Evolutionary conservation across 768 basidiomycete species (phyloP).

Genomic region (Boletus eberwhitei): DNA sequence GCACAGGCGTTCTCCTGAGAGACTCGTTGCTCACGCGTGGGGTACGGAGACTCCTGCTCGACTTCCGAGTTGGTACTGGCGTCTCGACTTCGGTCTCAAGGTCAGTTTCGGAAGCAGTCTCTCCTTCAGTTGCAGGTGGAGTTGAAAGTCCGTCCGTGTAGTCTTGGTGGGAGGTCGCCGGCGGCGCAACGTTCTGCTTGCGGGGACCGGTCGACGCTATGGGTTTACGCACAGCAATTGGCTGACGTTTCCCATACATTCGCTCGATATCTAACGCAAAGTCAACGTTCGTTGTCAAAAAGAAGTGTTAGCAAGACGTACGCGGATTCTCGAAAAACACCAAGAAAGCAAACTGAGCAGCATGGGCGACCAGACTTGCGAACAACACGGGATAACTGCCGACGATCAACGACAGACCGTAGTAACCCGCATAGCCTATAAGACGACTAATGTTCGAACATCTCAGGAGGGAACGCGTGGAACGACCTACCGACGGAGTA

Average conservation of each 20-base stretch:
- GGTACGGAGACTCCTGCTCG: background rate
- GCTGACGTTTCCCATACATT: slow-evolving; percentile 89
- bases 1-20: background rate
- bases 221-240: slow-evolving; percentile 81
- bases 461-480: background rate
- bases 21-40: slow-evolving; percentile 5
- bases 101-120: slow-evolving; percentile 71
- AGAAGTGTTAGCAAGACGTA: slow-evolving; percentile 39
- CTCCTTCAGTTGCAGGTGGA: slow-evolving; percentile 67
- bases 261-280: slow-evolving; percentile 75
- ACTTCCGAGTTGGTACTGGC: slow-evolving; percentile 27
- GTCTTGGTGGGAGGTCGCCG: slow-evolving; percentile 15
- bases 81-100: slow-evolving; percentile 60
- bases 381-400: slow-evolving; percentile 91
- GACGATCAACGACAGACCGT: slow-evolving; percentile 87
- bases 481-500: slow-evolving; percentile 71
- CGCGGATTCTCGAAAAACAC: slow-evolving; percentile 97
- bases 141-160: slow-evolving; percentile 42
- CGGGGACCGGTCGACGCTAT: slow-evolving; percentile 32
- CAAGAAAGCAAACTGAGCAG: slow-evolving; percentile 95
- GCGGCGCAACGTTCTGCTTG: slow-evolving; percentile 14
- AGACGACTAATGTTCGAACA: background rate
- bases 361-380: slow-evolving; percentile 90
- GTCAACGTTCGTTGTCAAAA: background rate
- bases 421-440: slow-evolving; percentile 93